Evolutionary conservation across 495 filamentous ascomycete species (phyloP), one percentile per base, ranked within the genome.

Genomic region (Letharia columbiana): DNA sequence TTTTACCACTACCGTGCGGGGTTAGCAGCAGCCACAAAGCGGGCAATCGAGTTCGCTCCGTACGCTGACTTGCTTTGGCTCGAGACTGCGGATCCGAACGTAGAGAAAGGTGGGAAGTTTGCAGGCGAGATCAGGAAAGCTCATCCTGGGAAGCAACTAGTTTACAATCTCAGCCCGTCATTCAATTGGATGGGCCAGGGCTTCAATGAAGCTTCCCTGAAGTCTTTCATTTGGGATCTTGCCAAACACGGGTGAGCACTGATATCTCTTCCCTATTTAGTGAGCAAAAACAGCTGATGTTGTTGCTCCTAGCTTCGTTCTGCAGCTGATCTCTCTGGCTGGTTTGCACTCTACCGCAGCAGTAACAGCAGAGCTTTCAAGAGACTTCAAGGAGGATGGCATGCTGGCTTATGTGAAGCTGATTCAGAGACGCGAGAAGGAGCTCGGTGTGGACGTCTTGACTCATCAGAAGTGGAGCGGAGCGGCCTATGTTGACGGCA

Each of bases 381-480:
- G 80, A 64, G 82, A 78, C 18, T 98, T 94, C 81, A 96, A 91
- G 81, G 81, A 83, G 35, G 88, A 96, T 67, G 94, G 94, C 28
- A 98, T 98, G 94, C 79, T 89, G 60, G 94, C 94, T 9, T 98
- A 98, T 74, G 94, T 98, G 9, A 87, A 95, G 42, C 76, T 96
- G 8, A 85, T 98, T 47, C 94, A 98, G 73, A 77, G 82, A 47
- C 82, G 87, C 60, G 94, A 98, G 81, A 96, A 96, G 79, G 93
- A 96, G 66, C 75, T 94, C 10, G 92, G 91, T 18, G 91, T 91
- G 31, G 94, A 98, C 73, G 94, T 98, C 20, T 80, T 98, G 65
- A 98, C 93, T 42, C 94, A 98, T 75, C 94, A 98, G 81, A 96
- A 95, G 72, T 98, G 94, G 93, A 96, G 91, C 71, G 94, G 94